Evolutionary conservation across 129 eudicot genomes (phyloP).

Genomic region (Lonicera japonica): DNA sequence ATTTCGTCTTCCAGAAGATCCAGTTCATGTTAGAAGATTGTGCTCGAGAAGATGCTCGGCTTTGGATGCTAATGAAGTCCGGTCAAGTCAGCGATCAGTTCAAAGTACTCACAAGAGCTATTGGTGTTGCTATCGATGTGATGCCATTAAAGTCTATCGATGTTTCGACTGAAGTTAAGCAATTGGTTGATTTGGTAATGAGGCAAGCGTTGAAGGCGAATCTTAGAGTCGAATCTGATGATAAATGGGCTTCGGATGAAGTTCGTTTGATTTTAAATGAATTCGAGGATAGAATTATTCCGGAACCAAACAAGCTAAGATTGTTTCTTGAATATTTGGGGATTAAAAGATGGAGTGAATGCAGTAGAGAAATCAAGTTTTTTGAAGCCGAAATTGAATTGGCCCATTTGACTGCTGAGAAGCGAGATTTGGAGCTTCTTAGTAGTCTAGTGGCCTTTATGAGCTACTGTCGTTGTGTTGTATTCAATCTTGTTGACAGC

Average conservation of each 20-base stretch:
- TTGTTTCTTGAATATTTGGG: slow-evolving; percentile 58
- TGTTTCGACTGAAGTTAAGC: slow-evolving; percentile 33
- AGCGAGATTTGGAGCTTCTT: slow-evolving; percentile 34
- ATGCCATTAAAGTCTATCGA: slow-evolving; percentile 24
- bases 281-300: slow-evolving; percentile 41
- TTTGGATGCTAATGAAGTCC: slow-evolving; percentile 51
- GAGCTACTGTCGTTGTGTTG: slow-evolving; percentile 50
- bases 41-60: slow-evolving; percentile 39
- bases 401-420: slow-evolving; percentile 34
- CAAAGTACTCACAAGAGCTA: slow-evolving; percentile 31
- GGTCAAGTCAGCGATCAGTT: slow-evolving; percentile 37
- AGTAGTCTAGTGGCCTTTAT: slow-evolving; percentile 51
- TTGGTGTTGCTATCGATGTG: slow-evolving; percentile 66
- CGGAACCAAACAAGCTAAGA: slow-evolving; percentile 33
- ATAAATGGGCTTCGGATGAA: slow-evolving; percentile 19
- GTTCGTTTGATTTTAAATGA: slow-evolving; percentile 32
- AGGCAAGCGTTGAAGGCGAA: slow-evolving; percentile 32
- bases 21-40: slow-evolving; percentile 55
- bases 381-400: slow-evolving; percentile 46
- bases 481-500: slow-evolving; percentile 34
- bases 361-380: slow-evolving; percentile 53
- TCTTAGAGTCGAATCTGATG: slow-evolving; percentile 42
- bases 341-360: slow-evolving; percentile 51
- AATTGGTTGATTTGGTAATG: slow-evolving; percentile 39
- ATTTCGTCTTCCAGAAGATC: slow-evolving; percentile 67